Evolutionary conservation across 768 basidiomycete genomes (phyloP).

Genomic region (Rhodotorula taiwanensis): DNA sequence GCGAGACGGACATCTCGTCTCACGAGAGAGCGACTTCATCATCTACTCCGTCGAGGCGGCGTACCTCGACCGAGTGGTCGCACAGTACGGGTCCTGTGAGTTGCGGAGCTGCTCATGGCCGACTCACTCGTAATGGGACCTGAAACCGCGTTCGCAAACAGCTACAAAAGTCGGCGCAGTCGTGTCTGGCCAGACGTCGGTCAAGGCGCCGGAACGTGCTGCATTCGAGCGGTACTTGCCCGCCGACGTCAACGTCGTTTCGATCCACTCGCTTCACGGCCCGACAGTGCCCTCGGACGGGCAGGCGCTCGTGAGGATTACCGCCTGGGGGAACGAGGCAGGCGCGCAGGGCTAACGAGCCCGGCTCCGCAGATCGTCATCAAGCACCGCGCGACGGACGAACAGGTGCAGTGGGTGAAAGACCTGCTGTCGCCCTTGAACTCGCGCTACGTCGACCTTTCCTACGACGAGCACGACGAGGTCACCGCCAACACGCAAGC

Average conservation of each 20-base stretch:
- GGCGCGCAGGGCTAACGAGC: not conserved
- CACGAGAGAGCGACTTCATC: conserved; percentile 83
- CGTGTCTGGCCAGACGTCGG: conserved; percentile 92
- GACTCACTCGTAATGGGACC: not conserved
- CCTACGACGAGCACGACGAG: conserved; percentile 92
- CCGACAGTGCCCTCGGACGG: conserved; percentile 79
- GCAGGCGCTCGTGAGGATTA: conserved; percentile 83
- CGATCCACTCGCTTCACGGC: conserved; percentile 89
- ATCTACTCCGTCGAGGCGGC: conserved; percentile 94
- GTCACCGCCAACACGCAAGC: conserved; percentile 98
- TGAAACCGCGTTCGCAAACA: conserved; percentile 44
- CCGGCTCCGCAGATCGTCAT: conserved; percentile 64
- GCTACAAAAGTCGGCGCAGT: conserved; percentile 88
- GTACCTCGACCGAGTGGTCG: conserved; percentile 72
- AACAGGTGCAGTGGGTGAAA: conserved; percentile 69
- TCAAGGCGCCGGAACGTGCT: conserved; percentile 83
- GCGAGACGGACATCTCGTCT: conserved; percentile 76
- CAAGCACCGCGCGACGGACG: conserved; percentile 70
- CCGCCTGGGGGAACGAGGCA: no score
- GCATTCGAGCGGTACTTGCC: conserved; percentile 89
- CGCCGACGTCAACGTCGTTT: conserved; percentile 76
- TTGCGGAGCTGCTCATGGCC: conserved; percentile 14
- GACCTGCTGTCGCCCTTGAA: conserved; percentile 68
- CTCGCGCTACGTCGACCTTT: conserved; percentile 81
- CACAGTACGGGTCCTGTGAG: conserved; percentile 84